A percentile compares a stretch with the other conserved stretches of the same genome.
Conservation (phyloP, 73 alveolate genomes). For the Uronychia binucleata region DNA sequence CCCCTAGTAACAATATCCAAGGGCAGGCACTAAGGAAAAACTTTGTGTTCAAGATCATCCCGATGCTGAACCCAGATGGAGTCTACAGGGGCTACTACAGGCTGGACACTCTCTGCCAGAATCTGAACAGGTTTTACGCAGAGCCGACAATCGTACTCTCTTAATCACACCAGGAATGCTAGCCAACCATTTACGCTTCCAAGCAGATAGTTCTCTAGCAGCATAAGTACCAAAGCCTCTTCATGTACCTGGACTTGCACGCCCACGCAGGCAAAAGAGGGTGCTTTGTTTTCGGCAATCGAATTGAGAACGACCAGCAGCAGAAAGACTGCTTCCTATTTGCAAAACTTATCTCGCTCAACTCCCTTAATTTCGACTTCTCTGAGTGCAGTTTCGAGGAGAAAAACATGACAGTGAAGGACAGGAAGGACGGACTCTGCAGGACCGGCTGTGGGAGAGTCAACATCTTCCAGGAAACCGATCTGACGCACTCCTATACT, state of each 20-base stretch:
- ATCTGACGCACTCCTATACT: conserved; percentile 65
- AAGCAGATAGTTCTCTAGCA: conserved; percentile 18
- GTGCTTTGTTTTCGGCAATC: conserved; percentile 37
- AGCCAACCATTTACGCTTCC: conserved; percentile 50
- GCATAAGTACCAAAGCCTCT: conserved; percentile 10
- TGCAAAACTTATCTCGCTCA: conserved; percentile 72
- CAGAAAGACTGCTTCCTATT: conserved; percentile 44
- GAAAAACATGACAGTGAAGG: conserved; percentile 82
- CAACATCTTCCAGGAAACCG: conserved; percentile 58
- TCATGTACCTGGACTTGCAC: conserved; percentile 27
- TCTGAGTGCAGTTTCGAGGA: conserved; percentile 64
- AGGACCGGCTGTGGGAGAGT: conserved; percentile 96
- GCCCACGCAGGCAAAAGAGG: conserved; percentile 47
- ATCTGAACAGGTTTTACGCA: conserved; percentile 26
- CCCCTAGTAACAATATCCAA: conserved; percentile 30
- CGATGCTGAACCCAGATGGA: conserved; percentile 97
- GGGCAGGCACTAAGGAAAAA: conserved; percentile 70
- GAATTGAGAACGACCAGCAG: conserved; percentile 53
- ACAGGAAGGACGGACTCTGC: conserved; percentile 80
- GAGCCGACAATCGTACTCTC: too few relatives aligned
- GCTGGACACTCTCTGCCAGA: conserved; percentile 18
- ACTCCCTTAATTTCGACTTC: conserved; percentile 72
- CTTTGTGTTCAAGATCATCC: conserved; percentile 89
- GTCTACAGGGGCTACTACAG: conserved; percentile 95
- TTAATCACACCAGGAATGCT: conserved; percentile 10